Evolutionary conservation across 2,329 filamentous ascomycete species (phyloP).

Genomic region (Fusarium equiseti): DNA sequence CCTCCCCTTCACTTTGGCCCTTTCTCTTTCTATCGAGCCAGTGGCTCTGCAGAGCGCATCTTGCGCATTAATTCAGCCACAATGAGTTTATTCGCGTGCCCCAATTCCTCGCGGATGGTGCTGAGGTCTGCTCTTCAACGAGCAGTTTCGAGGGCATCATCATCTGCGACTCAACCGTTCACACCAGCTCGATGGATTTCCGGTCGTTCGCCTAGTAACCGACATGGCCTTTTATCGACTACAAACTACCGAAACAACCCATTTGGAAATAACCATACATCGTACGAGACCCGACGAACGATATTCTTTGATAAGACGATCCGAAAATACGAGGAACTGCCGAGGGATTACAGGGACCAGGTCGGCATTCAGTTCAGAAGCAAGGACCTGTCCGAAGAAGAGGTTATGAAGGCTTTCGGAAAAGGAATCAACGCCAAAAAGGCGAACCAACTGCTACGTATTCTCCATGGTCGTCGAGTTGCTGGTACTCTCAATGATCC

Average conservation of each 20-base stretch:
- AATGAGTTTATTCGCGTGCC: constrained; percentile 49
- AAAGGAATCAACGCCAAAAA: constrained; percentile 55
- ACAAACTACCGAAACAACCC: constrained; percentile 20
- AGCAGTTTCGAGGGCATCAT: constrained; percentile 36
- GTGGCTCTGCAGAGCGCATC: constrained; percentile 43
- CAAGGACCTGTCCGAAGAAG: constrained; percentile 61
- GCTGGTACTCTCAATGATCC: constrained; percentile 74
- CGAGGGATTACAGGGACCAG: constrained; percentile 67
- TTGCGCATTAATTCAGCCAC: constrained; percentile 39
- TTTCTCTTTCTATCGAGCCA: constrained; percentile 37
- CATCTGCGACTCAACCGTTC: constrained; percentile 37
- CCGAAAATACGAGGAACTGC: constrained; percentile 69
- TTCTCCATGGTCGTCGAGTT: constrained; percentile 73
- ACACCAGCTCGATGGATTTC: constrained; percentile 45
- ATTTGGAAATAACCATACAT: constrained; percentile 29
- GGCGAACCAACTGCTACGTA: constrained; percentile 67
- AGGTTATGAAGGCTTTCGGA: constrained; percentile 65
- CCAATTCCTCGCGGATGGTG: constrained; percentile 49
- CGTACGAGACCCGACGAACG: constrained; percentile 47
- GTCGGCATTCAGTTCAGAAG: constrained; percentile 66
- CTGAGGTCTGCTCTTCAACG: constrained; percentile 47
- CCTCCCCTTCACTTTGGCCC: constrained; percentile 19
- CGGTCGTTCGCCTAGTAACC: constrained; percentile 15
- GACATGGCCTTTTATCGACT: constrained; percentile 18
- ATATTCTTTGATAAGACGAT: constrained; percentile 56